Evolutionary conservation across 345 rosid species (phyloP).

Genomic region (Aethionema arabicum): DNA sequence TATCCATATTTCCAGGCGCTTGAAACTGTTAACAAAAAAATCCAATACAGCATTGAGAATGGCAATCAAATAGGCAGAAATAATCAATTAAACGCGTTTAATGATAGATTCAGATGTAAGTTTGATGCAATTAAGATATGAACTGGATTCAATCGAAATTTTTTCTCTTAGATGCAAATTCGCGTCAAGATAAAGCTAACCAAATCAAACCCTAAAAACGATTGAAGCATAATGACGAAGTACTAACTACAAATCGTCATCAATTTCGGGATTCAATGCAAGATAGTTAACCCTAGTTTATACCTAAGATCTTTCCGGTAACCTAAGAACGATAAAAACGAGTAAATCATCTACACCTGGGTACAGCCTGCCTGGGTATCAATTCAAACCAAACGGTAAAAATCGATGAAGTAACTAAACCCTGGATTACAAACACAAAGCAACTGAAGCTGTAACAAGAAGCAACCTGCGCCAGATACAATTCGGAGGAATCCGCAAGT

Average conservation of each 20-base stretch:
- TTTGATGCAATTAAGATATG: slow-evolving; percentile 1
- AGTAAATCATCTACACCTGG: neutral
- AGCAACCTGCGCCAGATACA: slow-evolving; percentile 11
- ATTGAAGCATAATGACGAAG: neutral
- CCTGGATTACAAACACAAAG: neutral
- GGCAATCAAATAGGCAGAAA: neutral
- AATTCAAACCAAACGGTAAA: slow-evolving; percentile 5
- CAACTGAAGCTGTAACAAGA: neutral
- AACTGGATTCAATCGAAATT: neutral
- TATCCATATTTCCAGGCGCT: slow-evolving; percentile 35
- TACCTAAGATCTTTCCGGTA: neutral
- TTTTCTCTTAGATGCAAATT: neutral
- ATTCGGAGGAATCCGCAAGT: slow-evolving; percentile 13
- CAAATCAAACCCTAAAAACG: slow-evolving; percentile 25
- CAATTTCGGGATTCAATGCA: neutral
- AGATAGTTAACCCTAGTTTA: neutral
- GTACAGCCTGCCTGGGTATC: too few relatives aligned
- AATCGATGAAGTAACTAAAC: slow-evolving; percentile 17
- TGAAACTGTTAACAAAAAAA: slow-evolving; percentile 3
- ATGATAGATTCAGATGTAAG: neutral
- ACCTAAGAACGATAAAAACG: slow-evolving; percentile 1
- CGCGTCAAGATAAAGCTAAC: slow-evolving; percentile 6
- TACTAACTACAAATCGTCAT: neutral
- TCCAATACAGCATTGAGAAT: neutral
- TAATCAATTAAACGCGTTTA: neutral